Evolutionary conservation across 2,329 filamentous ascomycete species (phyloP).

Genomic region (Teratosphaeriaceae sp.): DNA sequence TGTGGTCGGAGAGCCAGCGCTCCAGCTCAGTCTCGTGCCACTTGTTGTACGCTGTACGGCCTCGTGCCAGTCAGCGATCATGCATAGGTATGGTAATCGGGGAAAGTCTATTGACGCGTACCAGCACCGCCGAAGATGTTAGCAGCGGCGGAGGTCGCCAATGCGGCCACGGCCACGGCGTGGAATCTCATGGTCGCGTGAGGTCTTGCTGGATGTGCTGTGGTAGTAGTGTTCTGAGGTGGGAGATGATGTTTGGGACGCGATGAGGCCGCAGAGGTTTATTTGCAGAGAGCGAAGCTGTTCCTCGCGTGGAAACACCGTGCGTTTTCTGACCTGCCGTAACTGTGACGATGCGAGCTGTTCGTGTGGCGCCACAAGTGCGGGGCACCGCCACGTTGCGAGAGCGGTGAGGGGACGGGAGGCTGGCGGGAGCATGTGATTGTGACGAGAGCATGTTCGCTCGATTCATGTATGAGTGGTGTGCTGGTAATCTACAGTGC

Average conservation of each 20-base stretch:
- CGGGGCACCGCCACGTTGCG: too few relatives aligned
- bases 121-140: conserved; percentile 78
- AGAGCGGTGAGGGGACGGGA: too few relatives aligned
- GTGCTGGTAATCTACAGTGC: too few relatives aligned
- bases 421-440: too few relatives aligned
- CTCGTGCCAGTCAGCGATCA: conserved; percentile 22
- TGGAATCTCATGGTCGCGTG: conserved; percentile 64
- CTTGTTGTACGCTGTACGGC: conserved; percentile 78
- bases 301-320: too few relatives aligned
- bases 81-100: not conserved
- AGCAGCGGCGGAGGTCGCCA: conserved; percentile 63
- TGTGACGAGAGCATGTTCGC: too few relatives aligned
- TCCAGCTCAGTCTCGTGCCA: conserved; percentile 98
- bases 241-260: not conserved
- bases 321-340: too few relatives aligned
- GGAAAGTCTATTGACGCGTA: conserved; percentile 44
- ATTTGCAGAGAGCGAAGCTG: too few relatives aligned
- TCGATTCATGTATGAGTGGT: too few relatives aligned
- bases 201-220: not conserved
- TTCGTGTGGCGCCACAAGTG: too few relatives aligned
- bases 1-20: conserved; percentile 89
- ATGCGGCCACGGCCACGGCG: conserved; percentile 55
- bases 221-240: conserved; percentile 6
- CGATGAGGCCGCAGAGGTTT: not conserved
- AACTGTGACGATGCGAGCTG: too few relatives aligned